A percentile compares a stretch with the other conserved stretches of the same genome.
These are phyloP conservation scores for Taphrina communis DNA, from an alignment of 1,139 yeast genomes.

Conservation along the genomic window DNA sequence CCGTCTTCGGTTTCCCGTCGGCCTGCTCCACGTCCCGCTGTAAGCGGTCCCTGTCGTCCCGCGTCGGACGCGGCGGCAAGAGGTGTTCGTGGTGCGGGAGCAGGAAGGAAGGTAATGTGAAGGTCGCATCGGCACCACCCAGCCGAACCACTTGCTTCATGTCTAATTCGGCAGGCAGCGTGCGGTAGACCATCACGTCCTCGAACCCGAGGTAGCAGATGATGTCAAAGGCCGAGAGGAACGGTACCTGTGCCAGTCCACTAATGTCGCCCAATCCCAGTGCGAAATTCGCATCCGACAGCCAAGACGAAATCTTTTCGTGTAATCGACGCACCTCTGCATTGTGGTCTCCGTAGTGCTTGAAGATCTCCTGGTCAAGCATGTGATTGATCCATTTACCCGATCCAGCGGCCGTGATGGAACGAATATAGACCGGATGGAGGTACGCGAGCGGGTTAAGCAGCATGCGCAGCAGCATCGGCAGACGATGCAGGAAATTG, in stretches of 20 bases:
- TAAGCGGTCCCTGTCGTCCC: constrained; percentile 12
- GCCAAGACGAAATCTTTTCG: constrained; percentile 20
- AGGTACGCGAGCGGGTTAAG: constrained; percentile 27
- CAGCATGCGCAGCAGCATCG: constrained; percentile 27
- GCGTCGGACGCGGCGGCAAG: constrained; percentile 27
- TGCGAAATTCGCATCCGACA: constrained; percentile 32
- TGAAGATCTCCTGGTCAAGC: constrained; percentile 37
- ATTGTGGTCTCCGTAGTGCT: constrained; percentile 17
- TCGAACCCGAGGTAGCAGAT: constrained; percentile 30
- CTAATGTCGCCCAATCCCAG: constrained; percentile 17
- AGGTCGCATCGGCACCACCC: constrained; percentile 39
- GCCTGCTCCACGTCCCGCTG: constrained; percentile 21
- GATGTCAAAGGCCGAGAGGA: constrained; percentile 34
- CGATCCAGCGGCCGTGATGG: constrained; percentile 39
- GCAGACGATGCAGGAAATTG: constrained; percentile 36
- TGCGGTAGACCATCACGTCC: constrained; percentile 31
- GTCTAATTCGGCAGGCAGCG: constrained; percentile 2
- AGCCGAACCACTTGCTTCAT: constrained; percentile 28
- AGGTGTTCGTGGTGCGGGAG: constrained; percentile 39
- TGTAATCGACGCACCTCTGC: constrained; percentile 30
- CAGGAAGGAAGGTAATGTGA: constrained; percentile 35
- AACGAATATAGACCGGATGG: constrained; percentile 32
- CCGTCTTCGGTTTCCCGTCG: constrained; percentile 28
- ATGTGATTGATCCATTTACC: constrained; percentile 32
- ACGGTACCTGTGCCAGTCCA: constrained; percentile 31